Evolutionary conservation across 495 filamentous ascomycete species (phyloP).

Genomic region (Penicillium samsonianum): DNA sequence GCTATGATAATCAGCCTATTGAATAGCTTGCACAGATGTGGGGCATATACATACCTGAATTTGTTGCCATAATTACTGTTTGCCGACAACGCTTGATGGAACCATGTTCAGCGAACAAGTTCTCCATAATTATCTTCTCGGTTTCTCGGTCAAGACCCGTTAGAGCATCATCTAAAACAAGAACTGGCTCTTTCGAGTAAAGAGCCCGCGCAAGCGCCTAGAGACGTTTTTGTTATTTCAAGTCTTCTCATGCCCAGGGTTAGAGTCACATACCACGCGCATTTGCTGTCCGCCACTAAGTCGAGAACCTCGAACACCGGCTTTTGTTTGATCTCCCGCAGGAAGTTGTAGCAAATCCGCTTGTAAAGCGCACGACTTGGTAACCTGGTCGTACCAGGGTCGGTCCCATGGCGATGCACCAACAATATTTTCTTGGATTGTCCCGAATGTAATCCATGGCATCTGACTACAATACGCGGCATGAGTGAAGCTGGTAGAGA

Average conservation of each 20-base stretch:
- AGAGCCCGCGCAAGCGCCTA: conserved; percentile 53
- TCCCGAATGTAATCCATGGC: conserved; percentile 81
- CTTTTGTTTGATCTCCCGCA: conserved; percentile 61
- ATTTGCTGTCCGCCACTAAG: conserved; percentile 68
- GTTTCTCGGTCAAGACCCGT: conserved; percentile 56
- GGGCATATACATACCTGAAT: conserved; percentile 25
- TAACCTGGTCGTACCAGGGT: conserved; percentile 50
- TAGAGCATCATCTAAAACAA: conserved; percentile 55
- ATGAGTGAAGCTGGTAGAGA: conserved; percentile 29
- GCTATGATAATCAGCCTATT: conserved; percentile 16
- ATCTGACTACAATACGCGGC: conserved; percentile 75
- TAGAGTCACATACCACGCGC: conserved; percentile 44
- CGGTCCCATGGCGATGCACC: conserved; percentile 66
- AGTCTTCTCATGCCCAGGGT: neutral
- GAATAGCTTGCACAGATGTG: neutral
- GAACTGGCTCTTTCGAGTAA: conserved; percentile 52
- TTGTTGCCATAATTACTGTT: conserved; percentile 34
- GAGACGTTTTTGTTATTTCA: neutral
- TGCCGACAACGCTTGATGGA: conserved; percentile 23
- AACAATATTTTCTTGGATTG: conserved; percentile 73
- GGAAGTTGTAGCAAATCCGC: conserved; percentile 60
- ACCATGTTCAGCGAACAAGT: conserved; percentile 28
- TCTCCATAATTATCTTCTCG: conserved; percentile 29
- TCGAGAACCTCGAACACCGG: conserved; percentile 64
- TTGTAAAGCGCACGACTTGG: conserved; percentile 60